Percentiles rank a stretch among this genome's conserved stretches.
Conservation (phyloP, 768 basidiomycete species). For the Tephrocybe rancida region DNA sequence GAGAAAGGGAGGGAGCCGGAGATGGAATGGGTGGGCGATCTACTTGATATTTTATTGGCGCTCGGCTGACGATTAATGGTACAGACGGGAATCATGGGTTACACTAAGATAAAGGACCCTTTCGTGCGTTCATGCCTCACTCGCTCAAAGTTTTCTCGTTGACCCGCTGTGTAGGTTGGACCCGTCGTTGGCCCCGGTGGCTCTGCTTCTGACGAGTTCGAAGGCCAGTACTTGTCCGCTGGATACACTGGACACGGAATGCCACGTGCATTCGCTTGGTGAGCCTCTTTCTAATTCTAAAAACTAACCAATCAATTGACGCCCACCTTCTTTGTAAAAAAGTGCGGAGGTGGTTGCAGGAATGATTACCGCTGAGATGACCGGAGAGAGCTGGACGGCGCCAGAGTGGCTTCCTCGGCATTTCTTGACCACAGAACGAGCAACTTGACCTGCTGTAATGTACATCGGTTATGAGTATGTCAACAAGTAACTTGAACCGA, state of each 20-base stretch:
- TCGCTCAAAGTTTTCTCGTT: neutral
- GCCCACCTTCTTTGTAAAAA: neutral
- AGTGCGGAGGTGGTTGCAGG: conserved; percentile 17
- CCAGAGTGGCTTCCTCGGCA: conserved; percentile 16
- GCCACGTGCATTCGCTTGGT: conserved; percentile 54
- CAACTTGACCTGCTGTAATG: no score
- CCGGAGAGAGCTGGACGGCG: conserved; percentile 1
- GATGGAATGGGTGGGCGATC: conserved; percentile 76
- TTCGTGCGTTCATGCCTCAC: conserved; percentile 51
- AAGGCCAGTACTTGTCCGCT: conserved; percentile 54
- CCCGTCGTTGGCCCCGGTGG: conserved; percentile 33
- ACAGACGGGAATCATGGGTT: conserved; percentile 89
- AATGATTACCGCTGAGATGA: conserved; percentile 12
- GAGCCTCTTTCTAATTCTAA: neutral
- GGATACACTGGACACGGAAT: conserved; percentile 63
- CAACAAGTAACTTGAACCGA: no score
- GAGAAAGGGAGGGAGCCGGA: conserved; percentile 55
- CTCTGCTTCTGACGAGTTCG: conserved; percentile 16
- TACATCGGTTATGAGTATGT: no score
- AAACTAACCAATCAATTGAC: neutral
- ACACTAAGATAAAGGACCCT: conserved; percentile 60
- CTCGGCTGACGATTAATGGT: neutral
- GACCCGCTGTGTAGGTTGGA: conserved; percentile 43
- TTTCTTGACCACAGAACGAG: conserved; percentile 9
- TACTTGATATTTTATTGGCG: neutral